phyloP scores from a whole-genome alignment of 768 basidiomycete genomes.

The Crucibulum laeve region DNA sequence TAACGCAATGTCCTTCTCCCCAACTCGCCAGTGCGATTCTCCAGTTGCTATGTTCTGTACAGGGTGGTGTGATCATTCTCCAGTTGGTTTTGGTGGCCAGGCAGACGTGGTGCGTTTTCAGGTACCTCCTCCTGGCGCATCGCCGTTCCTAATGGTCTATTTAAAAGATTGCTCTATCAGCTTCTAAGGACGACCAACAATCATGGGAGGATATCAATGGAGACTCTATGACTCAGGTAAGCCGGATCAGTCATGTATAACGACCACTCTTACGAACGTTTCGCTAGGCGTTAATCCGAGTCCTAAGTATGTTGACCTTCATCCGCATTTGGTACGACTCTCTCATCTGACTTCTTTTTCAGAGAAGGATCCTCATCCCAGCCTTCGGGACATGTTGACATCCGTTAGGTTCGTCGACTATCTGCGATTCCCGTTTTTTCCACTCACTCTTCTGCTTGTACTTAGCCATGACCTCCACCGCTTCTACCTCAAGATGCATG shows the following conservation, averaged over 20 bases:
- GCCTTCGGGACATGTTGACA: constrained; percentile 21
- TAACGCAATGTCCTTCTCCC: too few relatives aligned
- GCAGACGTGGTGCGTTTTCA: constrained; percentile 26
- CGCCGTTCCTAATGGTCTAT: not conserved
- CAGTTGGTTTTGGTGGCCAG: constrained; percentile 6
- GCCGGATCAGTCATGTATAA: too few relatives aligned
- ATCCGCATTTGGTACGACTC: not conserved
- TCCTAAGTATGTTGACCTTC: constrained; percentile 11
- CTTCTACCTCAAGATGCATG: constrained; percentile 23
- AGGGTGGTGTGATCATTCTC: constrained; percentile 20
- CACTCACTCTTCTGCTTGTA: not conserved
- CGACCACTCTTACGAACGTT: too few relatives aligned
- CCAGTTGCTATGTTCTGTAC: constrained; percentile 27
- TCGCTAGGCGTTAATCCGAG: constrained; percentile 6
- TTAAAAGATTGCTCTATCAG: constrained; percentile 28
- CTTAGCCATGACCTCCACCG: constrained; percentile 27
- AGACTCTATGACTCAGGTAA: constrained; percentile 31
- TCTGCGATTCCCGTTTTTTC: not conserved
- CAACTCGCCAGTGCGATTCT: constrained; percentile 23
- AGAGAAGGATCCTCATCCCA: constrained; percentile 25
- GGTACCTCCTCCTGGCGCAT: not conserved
- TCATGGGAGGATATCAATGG: constrained; percentile 33
- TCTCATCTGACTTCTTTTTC: not conserved
- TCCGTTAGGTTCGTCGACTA: constrained; percentile 19
- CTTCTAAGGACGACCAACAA: constrained; percentile 31